Percentiles rank a stretch among this genome's conserved stretches.
Evolutionary conservation across 768 basidiomycete genomes (phyloP).

Genomic region (Tylopilus subfusipes): DNA sequence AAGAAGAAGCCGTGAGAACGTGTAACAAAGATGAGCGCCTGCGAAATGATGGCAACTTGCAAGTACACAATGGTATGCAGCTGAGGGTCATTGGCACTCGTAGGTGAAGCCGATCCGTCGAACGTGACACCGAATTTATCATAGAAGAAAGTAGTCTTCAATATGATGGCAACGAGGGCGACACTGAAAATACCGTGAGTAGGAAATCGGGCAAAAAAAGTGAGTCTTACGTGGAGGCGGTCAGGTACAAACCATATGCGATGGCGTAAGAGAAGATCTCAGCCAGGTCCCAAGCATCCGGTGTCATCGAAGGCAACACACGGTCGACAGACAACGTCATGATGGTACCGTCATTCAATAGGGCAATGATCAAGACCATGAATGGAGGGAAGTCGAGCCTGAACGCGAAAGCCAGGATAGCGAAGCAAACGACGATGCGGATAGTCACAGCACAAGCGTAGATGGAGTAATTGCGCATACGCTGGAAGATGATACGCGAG

Average conservation of each 20-base stretch:
- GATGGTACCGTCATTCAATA: conserved; percentile 98
- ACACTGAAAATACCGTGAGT: conserved; percentile 43
- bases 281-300: conserved; percentile 92
- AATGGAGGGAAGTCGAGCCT: conserved; percentile 99
- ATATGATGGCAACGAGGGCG: conserved; percentile 76
- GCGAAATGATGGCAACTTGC: conserved; percentile 98
- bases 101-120: conserved; percentile 27
- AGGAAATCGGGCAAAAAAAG: conserved; percentile 3
- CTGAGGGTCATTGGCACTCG: conserved; percentile 53
- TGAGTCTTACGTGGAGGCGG: conserved; percentile 75
- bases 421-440: conserved; percentile 98
- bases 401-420: conserved; percentile 93
- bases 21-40: conserved; percentile 95
- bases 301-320: conserved; percentile 87
- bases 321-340: conserved; percentile 98
- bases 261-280: conserved; percentile 97
- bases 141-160: conserved; percentile 88
- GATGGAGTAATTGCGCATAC: conserved; percentile 99
- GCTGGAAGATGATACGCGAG: conserved; percentile 98
- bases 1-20: conserved; percentile 96
- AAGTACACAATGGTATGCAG: conserved; percentile 91
- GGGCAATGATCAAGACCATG: conserved; percentile 98
- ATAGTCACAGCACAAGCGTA: conserved; percentile 96
- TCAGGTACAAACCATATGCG: conserved; percentile 93
- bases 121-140: conserved; percentile 75